phyloP scores from a whole-genome alignment of 140 eudicot species.

The Anethum foeniculum region DNA sequence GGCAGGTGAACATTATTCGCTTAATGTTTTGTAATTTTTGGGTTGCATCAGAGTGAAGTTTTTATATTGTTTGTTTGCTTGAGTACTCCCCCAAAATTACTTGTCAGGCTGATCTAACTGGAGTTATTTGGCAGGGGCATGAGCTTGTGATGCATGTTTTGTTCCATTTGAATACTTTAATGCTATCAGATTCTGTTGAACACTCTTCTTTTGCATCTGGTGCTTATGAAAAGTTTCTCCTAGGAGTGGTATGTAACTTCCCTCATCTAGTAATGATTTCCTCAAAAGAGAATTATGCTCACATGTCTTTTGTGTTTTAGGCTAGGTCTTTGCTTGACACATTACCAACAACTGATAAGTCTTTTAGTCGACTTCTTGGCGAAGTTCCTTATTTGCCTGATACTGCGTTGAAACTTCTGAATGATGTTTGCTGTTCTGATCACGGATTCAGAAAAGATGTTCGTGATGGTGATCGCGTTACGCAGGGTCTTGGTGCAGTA shows the following conservation, averaged over 20 bases:
- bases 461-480: slow-evolving; percentile 83
- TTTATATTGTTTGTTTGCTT: neutral
- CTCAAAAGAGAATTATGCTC: neutral
- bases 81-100: neutral
- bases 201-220: slow-evolving; percentile 41
- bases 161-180: slow-evolving; percentile 61
- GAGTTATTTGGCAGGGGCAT: slow-evolving; percentile 60
- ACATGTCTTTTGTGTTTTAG: slow-evolving; percentile 27
- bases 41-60: neutral
- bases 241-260: slow-evolving; percentile 65
- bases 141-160: slow-evolving; percentile 90
- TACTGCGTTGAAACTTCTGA: slow-evolving; percentile 64
- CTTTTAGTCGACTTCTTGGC: slow-evolving; percentile 80
- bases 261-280: slow-evolving; percentile 2
- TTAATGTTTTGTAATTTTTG: neutral
- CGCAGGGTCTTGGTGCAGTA: slow-evolving; percentile 92
- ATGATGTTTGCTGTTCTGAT: slow-evolving; percentile 63
- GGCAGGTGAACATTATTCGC: neutral
- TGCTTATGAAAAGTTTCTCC: slow-evolving; percentile 69
- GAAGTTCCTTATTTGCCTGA: slow-evolving; percentile 86
- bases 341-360: slow-evolving; percentile 86
- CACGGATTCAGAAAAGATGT: slow-evolving; percentile 37
- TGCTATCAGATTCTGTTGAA: slow-evolving; percentile 35
- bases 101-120: neutral
- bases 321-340: slow-evolving; percentile 65